Base-by-base conservation (phyloP, 768 basidiomycete genomes). In the Guyanaporus albipodus region DNA sequence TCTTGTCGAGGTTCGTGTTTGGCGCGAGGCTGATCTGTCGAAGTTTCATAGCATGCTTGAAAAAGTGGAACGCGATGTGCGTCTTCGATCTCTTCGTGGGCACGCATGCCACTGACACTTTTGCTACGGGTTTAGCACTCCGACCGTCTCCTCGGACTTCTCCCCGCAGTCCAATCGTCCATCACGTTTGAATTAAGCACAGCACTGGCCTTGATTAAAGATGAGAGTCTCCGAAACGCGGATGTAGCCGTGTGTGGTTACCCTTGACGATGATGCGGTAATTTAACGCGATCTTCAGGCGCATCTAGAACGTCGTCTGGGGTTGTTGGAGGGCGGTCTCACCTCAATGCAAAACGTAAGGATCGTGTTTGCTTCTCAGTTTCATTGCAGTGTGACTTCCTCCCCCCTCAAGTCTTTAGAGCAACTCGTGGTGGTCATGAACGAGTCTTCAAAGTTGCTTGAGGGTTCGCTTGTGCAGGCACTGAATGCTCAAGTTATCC, bases 401-500 rank as follows among this genome's bases (percentile, higher is more conserved):
- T 32, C 12, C 23, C 7, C 3, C 26, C n/a, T n/a, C n/a, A n/a
- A 64, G 62, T 58, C 56, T 19, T 31, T 64, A 21, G 51, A 48
- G n/a, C 54, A 52, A 23, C 45, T 66, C 7, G 33, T 43, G 32
- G 42, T 39, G 8, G 37, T 58, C 28, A 21, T 56, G 22, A 50
- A 51, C 19, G 49, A 55, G 19, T 59, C 68, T 4, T 54, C 68
- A 4, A 51, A 45, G 15, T 46, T 65, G 18, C 57, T 77, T 8
- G 63, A 70, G 23, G 52, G 48, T 14, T 67, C 69, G 6, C 44
- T 64, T 19, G 52, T 52, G 10, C 60, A 66, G 19, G 67, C 73
- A 2, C 53, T 62, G n/a, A 42, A 49, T 23, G 57, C 70, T 5
- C 68, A 65, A 17, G 49, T 49, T 4, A 58, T 65, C 26, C 79